These are phyloP conservation scores for Pulveroboletus sp. DNA, from an alignment of 768 basidiomycete species.

Conservation along the genomic window DNA sequence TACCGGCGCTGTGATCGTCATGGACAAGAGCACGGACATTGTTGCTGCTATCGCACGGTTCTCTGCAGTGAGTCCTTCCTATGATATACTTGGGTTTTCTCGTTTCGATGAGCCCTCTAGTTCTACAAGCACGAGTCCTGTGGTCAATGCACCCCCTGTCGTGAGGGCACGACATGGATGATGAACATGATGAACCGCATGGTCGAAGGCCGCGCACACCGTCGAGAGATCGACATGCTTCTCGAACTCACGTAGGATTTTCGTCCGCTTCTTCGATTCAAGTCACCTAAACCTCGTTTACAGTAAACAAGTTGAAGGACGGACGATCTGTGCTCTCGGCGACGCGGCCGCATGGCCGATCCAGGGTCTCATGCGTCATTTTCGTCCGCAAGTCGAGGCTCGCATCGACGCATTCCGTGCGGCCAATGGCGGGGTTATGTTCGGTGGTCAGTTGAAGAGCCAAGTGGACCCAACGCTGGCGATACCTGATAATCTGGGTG, in stretches of 20 bases:
- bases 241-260: constrained; percentile 79
- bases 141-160: constrained; percentile 93
- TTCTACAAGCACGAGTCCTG: constrained; percentile 99
- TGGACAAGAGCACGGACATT: constrained; percentile 97
- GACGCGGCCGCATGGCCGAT: constrained; percentile 99
- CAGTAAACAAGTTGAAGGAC: constrained; percentile 94
- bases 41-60: constrained; percentile 93
- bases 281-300: constrained; percentile 3
- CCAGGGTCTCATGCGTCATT: constrained; percentile 95
- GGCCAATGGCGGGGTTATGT: constrained; percentile 76
- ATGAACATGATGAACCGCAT: constrained; percentile 99
- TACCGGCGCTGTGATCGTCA: constrained; percentile 97
- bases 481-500: constrained; percentile 71
- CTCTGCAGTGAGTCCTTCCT: constrained; percentile 49
- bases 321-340: constrained; percentile 94
- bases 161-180: constrained; percentile 98
- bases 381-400: constrained; percentile 90
- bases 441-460: constrained; percentile 74
- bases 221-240: constrained; percentile 97
- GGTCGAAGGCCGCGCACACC: constrained; percentile 85
- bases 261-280: background rate
- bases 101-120: constrained; percentile 30
- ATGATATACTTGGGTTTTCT: background rate
- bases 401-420: constrained; percentile 77
- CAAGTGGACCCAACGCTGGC: constrained; percentile 68